These are phyloP conservation scores for Plantago ovata DNA, from an alignment of 257 asterid species.

Conservation along the genomic window DNA sequence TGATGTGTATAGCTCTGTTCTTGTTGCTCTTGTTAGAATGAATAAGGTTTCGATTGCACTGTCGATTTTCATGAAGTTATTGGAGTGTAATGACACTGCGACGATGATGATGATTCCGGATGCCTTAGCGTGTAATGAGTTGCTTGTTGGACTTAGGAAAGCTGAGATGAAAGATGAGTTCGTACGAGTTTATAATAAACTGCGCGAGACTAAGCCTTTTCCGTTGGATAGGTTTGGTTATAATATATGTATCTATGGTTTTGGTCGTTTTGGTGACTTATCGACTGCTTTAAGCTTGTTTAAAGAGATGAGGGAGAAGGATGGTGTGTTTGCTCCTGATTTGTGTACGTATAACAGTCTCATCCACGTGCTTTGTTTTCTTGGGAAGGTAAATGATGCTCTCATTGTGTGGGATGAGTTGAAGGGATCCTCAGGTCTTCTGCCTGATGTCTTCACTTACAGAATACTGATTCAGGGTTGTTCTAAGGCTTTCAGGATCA, in stretches of 20 bases:
- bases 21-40: conserved; percentile 72
- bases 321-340: conserved; percentile 57
- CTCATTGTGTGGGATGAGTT: conserved; percentile 83
- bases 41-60: conserved; percentile 59
- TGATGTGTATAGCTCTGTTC: conserved; percentile 56
- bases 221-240: conserved; percentile 82
- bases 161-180: conserved; percentile 67
- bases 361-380: conserved; percentile 72
- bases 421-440: conserved; percentile 76
- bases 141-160: conserved; percentile 78
- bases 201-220: conserved; percentile 48
- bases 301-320: conserved; percentile 85
- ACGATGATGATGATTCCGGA: conserved; percentile 48
- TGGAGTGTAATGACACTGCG: conserved; percentile 29
- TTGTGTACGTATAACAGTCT: conserved; percentile 89
- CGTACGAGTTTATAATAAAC: conserved; percentile 44
- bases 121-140: conserved; percentile 77
- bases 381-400: conserved; percentile 82
- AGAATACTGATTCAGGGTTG: conserved; percentile 83
- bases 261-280: conserved; percentile 83
- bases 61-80: conserved; percentile 63
- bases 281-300: conserved; percentile 54
- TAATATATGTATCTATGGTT: conserved; percentile 76
- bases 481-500: conserved; percentile 58
- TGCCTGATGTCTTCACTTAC: conserved; percentile 80